phyloP scores from a whole-genome alignment of 2,329 filamentous ascomycete genomes.

The Colletotrichum sp. region DNA sequence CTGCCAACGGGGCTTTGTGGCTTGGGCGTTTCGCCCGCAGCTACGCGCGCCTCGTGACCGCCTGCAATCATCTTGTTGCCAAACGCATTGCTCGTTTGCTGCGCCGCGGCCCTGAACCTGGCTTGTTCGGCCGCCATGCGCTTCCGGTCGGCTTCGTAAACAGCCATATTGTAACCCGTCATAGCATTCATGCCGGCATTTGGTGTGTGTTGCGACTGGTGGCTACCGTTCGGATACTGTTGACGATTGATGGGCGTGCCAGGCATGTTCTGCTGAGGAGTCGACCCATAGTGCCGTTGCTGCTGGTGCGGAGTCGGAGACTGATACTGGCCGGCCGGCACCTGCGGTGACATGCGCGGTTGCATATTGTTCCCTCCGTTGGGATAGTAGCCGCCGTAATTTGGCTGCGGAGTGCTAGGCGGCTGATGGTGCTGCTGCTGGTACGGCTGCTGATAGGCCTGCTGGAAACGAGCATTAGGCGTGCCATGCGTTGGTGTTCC shows the following conservation, averaged over 20 bases:
- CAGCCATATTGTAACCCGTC: constrained; percentile 11
- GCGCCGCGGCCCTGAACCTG: constrained; percentile 50
- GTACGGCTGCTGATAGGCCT: constrained; percentile 39
- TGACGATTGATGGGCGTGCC: constrained; percentile 26
- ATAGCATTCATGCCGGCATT: constrained; percentile 27
- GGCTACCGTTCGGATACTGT: constrained; percentile 36
- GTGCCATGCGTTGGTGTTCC: constrained; percentile 42
- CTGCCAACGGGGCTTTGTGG: constrained; percentile 32
- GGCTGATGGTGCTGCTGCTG: constrained; percentile 32
- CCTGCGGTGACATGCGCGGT: constrained; percentile 49
- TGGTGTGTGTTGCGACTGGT: constrained; percentile 33
- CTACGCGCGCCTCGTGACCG: constrained; percentile 42
- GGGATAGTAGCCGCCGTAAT: constrained; percentile 42
- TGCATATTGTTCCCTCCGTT: constrained; percentile 48
- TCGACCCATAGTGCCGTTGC: constrained; percentile 25
- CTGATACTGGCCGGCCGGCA: constrained; percentile 40
- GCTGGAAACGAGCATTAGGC: constrained; percentile 46
- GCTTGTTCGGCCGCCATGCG: constrained; percentile 52
- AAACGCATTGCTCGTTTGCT: constrained; percentile 45
- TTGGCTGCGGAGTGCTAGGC: constrained; percentile 40
- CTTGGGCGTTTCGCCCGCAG: constrained; percentile 34
- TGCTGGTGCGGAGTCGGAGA: constrained; percentile 32
- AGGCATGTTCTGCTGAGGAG: constrained; percentile 28
- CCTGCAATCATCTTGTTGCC: constrained; percentile 50
- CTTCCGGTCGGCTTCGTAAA: constrained; percentile 15